Evolutionary conservation across 176 grass and related monocot species (phyloP).

Genomic region (Chrysopogon serrulatus): DNA sequence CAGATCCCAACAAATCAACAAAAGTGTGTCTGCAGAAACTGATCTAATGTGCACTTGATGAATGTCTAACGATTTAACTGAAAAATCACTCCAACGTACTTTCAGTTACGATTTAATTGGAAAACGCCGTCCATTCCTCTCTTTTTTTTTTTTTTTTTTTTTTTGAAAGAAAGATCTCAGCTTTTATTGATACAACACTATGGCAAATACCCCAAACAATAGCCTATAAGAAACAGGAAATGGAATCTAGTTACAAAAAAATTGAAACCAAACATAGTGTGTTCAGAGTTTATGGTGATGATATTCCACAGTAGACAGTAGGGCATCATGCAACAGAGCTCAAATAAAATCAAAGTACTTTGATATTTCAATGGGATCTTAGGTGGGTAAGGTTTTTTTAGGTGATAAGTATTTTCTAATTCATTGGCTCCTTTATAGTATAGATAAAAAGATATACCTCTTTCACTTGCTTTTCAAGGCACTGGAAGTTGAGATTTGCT

Average conservation of each 20-base stretch:
- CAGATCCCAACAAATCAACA: background rate
- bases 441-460: conserved; percentile 60
- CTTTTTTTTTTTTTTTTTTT: too few species aligned
- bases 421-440: too few species aligned
- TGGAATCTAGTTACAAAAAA: background rate
- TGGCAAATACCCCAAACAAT: background rate
- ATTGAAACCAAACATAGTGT: background rate
- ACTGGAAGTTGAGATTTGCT: conserved; percentile 56
- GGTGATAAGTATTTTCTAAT: too few species aligned
- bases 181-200: too few species aligned
- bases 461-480: conserved; percentile 76
- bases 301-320: background rate
- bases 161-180: too few species aligned
- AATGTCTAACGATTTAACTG: background rate
- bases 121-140: background rate
- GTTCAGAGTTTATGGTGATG: background rate
- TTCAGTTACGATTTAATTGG: background rate
- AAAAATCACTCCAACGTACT: background rate
- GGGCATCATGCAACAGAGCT: background rate
- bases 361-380: background rate
- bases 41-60: background rate
- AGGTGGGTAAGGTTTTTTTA: too few species aligned
- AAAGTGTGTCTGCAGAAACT: background rate
- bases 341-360: background rate
- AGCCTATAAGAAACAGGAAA: background rate